Conservation (phyloP, 2,329 filamentous ascomycete species). For the Pezizomycotina sp. region DNA sequence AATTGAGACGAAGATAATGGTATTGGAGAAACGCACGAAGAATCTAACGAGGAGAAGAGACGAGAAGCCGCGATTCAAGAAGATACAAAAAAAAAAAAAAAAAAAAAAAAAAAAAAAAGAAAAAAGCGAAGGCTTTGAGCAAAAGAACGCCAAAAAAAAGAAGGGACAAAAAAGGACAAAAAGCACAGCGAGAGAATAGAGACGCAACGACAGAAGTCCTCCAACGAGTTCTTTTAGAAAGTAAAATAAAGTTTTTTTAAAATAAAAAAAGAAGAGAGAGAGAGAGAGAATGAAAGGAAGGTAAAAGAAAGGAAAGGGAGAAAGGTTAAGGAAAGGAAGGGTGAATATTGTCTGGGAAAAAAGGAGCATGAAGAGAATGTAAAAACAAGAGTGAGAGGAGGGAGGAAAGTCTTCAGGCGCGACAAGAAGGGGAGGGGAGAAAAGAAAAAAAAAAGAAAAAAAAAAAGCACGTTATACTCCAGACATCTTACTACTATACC, state of each 20-base stretch:
- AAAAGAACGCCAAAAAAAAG: conserved; percentile 2
- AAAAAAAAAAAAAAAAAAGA: conserved; percentile 2
- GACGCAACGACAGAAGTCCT: background rate
- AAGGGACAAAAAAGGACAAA: conserved; percentile 1
- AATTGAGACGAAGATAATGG: too few relatives aligned
- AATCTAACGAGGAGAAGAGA: conserved; percentile 3
- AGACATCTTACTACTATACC: too few relatives aligned
- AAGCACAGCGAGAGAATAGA: conserved; percentile 2
- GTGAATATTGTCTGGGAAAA: too few relatives aligned
- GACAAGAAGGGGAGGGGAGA: conserved; percentile 3
- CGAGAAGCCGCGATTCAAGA: conserved; percentile 5
- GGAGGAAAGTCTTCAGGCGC: conserved; percentile 4
- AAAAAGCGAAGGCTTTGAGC: conserved; percentile 1
- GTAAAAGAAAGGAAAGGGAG: conserved; percentile 8
- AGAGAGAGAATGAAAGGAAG: conserved; percentile 7
- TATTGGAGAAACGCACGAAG: too few relatives aligned
- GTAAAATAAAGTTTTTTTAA: conserved; percentile 7
- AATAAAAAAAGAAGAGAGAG: conserved; percentile 6
- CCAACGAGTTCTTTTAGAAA: background rate
- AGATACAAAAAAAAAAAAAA: conserved; percentile 1
- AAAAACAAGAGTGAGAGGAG: background rate
- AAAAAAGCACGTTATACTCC: too few relatives aligned
- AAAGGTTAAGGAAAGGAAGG: conserved; percentile 9
- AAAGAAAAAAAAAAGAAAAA: conserved; percentile 5
- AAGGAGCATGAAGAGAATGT: background rate